Evolutionary conservation across 345 rosid genomes (phyloP), one percentile per base, ranked within the genome.

Genomic region (Brassica cretica): DNA sequence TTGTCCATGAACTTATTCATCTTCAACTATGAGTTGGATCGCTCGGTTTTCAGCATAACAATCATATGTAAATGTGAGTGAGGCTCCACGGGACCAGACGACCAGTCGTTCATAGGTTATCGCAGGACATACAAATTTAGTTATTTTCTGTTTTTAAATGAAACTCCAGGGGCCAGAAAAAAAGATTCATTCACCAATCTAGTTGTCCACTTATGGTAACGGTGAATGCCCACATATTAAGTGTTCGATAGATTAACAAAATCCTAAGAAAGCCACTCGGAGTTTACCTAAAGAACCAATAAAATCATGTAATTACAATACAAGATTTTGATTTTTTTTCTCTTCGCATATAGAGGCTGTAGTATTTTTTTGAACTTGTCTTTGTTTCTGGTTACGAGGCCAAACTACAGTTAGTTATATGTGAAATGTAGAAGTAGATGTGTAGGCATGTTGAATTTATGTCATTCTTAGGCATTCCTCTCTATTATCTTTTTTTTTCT

Each of bases 181-280:
- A 44, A 12, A 44, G 41, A 37, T 37, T 14, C 35, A 19, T 44
- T 61, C 24, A 44, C 24, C 65, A 18, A 25, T 6, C 74, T 44
- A 76, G 74, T 61, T 68, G 68, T 49, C 79, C 79, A 68, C 74
- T 39, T 3, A 24, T 39, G 46, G 46, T 39, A 39, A 39, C 8
- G 41, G 41, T 35, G 41, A 35, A 8, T 35, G 9, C 41, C 6
- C 41, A 24, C 25, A 24, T 24, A 24, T 24, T 24, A 24, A 24
- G 25, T 24, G 25, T 24, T 24, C 2, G 25, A 24, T 24, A 24
- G 25, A 24, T 24, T 24, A 24, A 24, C 3, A 24, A 24, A 24
- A 24, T 3, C 25, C 25, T 24, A 24, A 24, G 25, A 24, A 24
- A 24, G 25, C 25, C 25, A 24, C 25, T 24, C 25, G 25, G 25